Evolutionary conservation across 345 rosid species (phyloP).

Genomic region (Clarkia xantiana): DNA sequence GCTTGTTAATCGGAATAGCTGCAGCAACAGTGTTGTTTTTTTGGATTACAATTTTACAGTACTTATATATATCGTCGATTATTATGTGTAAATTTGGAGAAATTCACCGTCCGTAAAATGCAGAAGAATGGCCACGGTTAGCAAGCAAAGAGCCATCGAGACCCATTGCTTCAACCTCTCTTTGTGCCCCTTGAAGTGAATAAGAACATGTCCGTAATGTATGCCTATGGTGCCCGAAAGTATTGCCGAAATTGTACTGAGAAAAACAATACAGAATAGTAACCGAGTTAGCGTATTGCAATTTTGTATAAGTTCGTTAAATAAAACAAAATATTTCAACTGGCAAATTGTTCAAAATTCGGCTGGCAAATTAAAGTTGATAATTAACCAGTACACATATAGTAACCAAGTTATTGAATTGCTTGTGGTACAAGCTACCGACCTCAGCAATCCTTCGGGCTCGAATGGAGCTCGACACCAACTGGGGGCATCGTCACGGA

Average conservation of each 20-base stretch:
- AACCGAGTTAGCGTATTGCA: too few relatives aligned
- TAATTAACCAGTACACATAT: background rate
- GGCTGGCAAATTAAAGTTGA: too few relatives aligned
- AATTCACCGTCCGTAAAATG: conserved; percentile 41
- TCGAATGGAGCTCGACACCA: conserved; percentile 59
- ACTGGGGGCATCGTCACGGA: conserved; percentile 30
- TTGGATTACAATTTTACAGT: too few relatives aligned
- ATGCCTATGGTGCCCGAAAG: conserved; percentile 52
- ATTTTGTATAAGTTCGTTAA: too few relatives aligned
- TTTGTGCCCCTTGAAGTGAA: conserved; percentile 51
- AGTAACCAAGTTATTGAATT: background rate
- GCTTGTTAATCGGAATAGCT: conserved; percentile 68
- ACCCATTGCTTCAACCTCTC: conserved; percentile 62
- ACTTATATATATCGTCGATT: too few relatives aligned
- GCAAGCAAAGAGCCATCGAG: conserved; percentile 28
- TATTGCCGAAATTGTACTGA: conserved; percentile 42
- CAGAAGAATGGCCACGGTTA: conserved; percentile 27
- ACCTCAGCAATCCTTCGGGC: conserved; percentile 66
- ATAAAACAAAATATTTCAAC: too few relatives aligned
- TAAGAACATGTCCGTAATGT: conserved; percentile 49
- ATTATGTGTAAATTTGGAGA: background rate
- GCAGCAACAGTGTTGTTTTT: conserved; percentile 10
- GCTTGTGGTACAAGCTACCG: background rate
- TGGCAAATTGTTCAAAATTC: too few relatives aligned
- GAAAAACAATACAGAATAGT: too few relatives aligned